Base-by-base conservation (phyloP, 2,329 filamentous ascomycete species). In the Aspergillus sp. region DNA sequence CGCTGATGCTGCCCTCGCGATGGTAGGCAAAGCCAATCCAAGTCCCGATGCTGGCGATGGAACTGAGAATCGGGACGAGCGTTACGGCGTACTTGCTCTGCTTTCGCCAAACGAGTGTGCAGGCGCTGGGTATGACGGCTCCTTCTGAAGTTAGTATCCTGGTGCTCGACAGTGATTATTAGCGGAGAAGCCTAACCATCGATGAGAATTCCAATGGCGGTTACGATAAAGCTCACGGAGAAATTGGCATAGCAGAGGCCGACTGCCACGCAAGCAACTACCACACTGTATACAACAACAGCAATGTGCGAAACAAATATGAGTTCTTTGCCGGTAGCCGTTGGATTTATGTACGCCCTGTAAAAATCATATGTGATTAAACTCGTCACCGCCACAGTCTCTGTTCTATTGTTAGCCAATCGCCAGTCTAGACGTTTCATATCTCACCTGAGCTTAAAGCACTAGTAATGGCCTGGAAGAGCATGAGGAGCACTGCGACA, bases 391-490 rank as follows among this genome's bases (percentile, higher is more conserved):
- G 54, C 54, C 24, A 56, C 33, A 1, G 41, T 44, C n/a, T 56
- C 24, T 27, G 8, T 2, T 27, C 8, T 1, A 9, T 27, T 27
- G 8, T 27, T 3, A 27, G 8, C 24, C 2, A 2, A 9, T 9
- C 2, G 7, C 1, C 24, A 9, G 24, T 27, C 7, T 8, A 27
- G 24, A 9, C 2, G 24, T 9, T 7, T 9, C 2, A 8, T 27
- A 3, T 27, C 24, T 9, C 2, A 27, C 24, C 47, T 0, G 58
- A 45, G 52, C 49, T 53, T 30, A 56, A 48, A 3, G 72, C 71
- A 2, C 66, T 68, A 0, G 76, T 78, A 9, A 75, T 71, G 4
- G 74, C 73, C 74, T 77, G 77, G 65, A 78, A 77, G 5, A 77
- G 66, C 46, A 76, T 72, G 6, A 77, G 58, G n/a, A 68, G 61